A percentile compares a stretch with the other conserved stretches of the same genome.
Conservation (phyloP, 257 asterid species). For the Forsythia viridissima region DNA sequence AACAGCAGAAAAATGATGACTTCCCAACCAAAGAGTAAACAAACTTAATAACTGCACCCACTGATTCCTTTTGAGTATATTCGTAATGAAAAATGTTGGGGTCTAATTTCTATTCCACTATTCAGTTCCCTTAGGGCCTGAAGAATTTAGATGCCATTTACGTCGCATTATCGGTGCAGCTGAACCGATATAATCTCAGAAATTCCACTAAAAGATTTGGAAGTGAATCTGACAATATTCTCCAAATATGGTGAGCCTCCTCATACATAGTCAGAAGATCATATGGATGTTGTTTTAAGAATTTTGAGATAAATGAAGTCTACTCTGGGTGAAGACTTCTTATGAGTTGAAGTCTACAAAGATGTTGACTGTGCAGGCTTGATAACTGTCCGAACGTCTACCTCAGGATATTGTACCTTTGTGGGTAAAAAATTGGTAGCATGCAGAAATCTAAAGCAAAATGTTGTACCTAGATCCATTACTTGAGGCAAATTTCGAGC, state of each 20-base stretch:
- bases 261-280: not conserved
- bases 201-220: too few relatives aligned
- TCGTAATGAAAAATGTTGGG: not conserved
- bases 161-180: not conserved
- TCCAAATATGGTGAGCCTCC: not conserved
- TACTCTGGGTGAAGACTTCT: not conserved
- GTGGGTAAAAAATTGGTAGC: not conserved
- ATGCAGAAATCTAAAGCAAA: not conserved
- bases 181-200: not conserved
- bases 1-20: not conserved
- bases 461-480: not conserved
- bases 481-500: too few relatives aligned
- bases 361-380: not conserved
- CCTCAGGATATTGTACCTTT: not conserved
- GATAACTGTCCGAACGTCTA: not conserved
- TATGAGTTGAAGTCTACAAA: not conserved
- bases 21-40: not conserved
- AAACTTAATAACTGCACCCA: not conserved
- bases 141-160: not conserved
- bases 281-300: not conserved
- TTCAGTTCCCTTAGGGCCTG: not conserved
- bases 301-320: too few relatives aligned
- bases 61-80: not conserved
- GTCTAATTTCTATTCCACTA: not conserved
- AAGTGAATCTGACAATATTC: too few relatives aligned